Percentiles rank a stretch among this genome's conserved stretches.
Conservation (phyloP, 1,284 basidiomycete species). For the Porphyrellus sp. region DNA sequence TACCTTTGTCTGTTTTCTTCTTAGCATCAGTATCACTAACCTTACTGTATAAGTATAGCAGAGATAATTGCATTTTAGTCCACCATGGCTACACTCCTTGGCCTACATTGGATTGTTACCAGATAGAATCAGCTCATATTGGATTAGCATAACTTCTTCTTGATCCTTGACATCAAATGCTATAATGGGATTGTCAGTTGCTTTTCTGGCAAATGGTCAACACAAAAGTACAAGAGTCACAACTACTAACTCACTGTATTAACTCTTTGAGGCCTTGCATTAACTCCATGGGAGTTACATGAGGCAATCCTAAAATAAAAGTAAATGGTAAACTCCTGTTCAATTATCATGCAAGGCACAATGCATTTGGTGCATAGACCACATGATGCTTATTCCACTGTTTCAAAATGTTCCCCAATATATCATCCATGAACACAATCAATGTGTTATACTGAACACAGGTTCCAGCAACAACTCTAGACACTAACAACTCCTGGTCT, state of each 20-base stretch:
- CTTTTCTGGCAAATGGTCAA: background rate
- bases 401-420: conserved; percentile 35
- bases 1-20: conserved; percentile 27
- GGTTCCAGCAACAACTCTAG: too few species aligned
- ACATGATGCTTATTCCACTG: conserved; percentile 38
- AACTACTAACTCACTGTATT: conserved; percentile 25
- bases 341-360: conserved; percentile 6
- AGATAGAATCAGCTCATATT: conserved; percentile 23
- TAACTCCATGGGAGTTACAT: conserved; percentile 31
- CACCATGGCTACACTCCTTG: conserved; percentile 33
- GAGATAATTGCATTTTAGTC: conserved; percentile 30
- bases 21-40: conserved; percentile 26
- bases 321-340: conserved; percentile 30
- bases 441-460: too few species aligned
- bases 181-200: background rate
- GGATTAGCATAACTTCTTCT: conserved; percentile 26
- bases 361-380: conserved; percentile 29
- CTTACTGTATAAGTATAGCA: conserved; percentile 34
- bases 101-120: conserved; percentile 40
- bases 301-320: conserved; percentile 33
- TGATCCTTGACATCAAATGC: conserved; percentile 22
- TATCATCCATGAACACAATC: conserved; percentile 34
- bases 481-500: too few species aligned
- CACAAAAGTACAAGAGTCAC: too few species aligned
- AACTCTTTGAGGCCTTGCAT: conserved; percentile 26